phyloP scores from a whole-genome alignment of 73 alveolate species.

The Tetrahymena borealis region DNA sequence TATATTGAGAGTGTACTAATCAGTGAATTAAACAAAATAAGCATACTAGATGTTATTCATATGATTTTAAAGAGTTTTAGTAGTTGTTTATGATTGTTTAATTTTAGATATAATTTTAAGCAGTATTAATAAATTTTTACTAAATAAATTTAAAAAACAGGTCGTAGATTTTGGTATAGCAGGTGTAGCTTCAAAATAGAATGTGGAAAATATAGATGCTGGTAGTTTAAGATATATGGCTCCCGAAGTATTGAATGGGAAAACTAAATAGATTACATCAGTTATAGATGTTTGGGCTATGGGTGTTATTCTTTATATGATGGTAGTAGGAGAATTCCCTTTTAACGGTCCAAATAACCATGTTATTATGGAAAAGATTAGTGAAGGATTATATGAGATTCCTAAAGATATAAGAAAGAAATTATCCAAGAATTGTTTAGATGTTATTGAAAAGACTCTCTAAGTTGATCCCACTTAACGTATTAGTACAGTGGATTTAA shows the following conservation, averaged over 20 bases:
- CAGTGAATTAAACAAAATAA: no score
- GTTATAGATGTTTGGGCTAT: constrained; percentile 49
- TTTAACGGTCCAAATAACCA: constrained; percentile 46
- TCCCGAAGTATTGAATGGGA: constrained; percentile 45
- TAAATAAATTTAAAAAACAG: neutral
- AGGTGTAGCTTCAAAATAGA: constrained; percentile 34
- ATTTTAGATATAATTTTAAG: no score
- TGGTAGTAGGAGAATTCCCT: constrained; percentile 55
- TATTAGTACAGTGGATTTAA: constrained; percentile 16
- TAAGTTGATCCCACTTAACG: constrained; percentile 20
- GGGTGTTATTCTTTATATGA: constrained; percentile 54
- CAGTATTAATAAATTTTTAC: neutral
- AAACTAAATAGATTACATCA: constrained; percentile 38
- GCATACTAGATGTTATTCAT: no score
- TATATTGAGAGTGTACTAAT: no score
- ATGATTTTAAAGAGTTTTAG: no score
- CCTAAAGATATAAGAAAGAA: constrained; percentile 12
- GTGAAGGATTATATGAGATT: constrained; percentile 8
- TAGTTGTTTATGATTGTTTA: no score
- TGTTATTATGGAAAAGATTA: constrained; percentile 28
- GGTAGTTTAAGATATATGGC: constrained; percentile 55
- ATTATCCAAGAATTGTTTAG: constrained; percentile 1
- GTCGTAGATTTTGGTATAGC: constrained; percentile 51
- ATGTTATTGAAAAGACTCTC: constrained; percentile 8
- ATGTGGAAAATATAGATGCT: constrained; percentile 49